Evolutionary conservation across 139 green algal species (phyloP).

Genomic region (Chlorella vulgaris): DNA sequence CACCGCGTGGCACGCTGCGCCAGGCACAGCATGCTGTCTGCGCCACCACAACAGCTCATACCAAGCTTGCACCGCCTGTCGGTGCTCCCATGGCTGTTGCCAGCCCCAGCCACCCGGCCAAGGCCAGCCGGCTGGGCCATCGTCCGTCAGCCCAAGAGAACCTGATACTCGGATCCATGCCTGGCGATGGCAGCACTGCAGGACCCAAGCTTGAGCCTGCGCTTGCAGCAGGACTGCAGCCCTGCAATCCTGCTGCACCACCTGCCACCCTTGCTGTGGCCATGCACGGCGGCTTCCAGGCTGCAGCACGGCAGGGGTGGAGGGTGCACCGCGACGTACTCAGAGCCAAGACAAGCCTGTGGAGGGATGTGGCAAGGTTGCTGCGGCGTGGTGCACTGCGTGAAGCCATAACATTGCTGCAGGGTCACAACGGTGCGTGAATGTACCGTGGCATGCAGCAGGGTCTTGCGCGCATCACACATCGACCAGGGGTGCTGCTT

Average conservation of each 20-base stretch:
- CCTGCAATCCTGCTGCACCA: background rate
- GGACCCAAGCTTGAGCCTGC: background rate
- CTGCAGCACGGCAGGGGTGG: background rate
- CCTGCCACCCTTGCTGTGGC: background rate
- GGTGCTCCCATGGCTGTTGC: too few species aligned
- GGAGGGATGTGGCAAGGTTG: background rate
- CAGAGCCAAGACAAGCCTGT: background rate
- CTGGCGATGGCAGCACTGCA: background rate
- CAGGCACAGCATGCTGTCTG: background rate
- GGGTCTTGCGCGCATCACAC: too few species aligned
- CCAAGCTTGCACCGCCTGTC: background rate
- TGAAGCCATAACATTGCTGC: background rate
- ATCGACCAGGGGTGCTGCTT: too few species aligned
- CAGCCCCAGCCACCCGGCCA: background rate
- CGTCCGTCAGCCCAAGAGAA: slow-evolving; percentile 20
- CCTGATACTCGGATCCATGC: too few species aligned
- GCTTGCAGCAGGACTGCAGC: background rate
- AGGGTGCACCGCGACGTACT: background rate
- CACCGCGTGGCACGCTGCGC: background rate
- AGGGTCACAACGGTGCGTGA: background rate
- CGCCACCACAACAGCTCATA: background rate
- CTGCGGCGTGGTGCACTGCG: background rate
- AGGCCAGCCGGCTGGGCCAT: background rate
- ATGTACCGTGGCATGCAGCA: too few species aligned
- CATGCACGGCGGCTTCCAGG: slow-evolving; percentile 15